Percentiles rank a stretch among this genome's conserved stretches.
Evolutionary conservation across 768 basidiomycete genomes (phyloP).

Genomic region (Tricholoma flavovirens): DNA sequence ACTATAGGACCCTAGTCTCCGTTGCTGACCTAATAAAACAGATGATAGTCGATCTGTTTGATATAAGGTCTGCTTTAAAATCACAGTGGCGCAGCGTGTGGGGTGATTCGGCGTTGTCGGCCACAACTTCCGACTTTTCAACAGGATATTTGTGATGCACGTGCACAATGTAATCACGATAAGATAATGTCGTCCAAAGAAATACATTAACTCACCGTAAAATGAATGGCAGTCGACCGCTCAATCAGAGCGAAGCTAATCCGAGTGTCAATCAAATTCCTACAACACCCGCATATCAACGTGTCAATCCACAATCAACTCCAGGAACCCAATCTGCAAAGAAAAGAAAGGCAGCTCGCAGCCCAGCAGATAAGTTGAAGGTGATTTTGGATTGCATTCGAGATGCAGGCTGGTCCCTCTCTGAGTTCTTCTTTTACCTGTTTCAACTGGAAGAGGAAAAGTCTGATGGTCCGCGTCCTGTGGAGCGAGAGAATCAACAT

Average conservation of each 20-base stretch:
- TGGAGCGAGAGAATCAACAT: background rate
- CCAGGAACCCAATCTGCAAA: background rate
- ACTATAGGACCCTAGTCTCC: no score
- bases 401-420: no score
- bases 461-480: background rate
- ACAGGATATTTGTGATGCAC: no score
- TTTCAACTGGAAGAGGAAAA: background rate
- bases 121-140: no score
- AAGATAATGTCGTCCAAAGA: background rate
- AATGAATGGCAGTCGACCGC: background rate
- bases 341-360: background rate
- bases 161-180: no score
- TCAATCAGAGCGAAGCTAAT: no score
- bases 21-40: no score
- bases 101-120: background rate
- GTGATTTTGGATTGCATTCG: background rate
- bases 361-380: background rate
- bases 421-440: no score
- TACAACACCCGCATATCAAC: no score
- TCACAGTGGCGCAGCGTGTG: background rate
- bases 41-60: no score
- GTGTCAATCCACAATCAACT: background rate
- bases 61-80: no score
- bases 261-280: background rate
- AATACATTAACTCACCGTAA: background rate